These are phyloP conservation scores for Cladosporium sp. DNA, from an alignment of 2,329 filamentous ascomycete species.

Conservation along the genomic window DNA sequence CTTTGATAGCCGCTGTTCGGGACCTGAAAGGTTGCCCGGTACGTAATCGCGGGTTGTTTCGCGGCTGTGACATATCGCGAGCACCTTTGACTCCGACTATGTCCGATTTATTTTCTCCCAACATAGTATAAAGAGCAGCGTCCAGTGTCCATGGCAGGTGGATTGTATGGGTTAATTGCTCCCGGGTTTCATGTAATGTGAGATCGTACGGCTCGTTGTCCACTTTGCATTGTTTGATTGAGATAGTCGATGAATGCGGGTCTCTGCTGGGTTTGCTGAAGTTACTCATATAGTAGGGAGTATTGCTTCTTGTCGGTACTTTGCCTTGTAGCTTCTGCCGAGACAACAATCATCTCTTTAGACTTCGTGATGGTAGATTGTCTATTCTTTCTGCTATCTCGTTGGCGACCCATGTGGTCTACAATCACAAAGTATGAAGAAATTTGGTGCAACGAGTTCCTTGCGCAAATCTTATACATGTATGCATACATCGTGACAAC, in stretches of 20 bases:
- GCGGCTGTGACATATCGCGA: not conserved
- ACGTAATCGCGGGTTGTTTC: not conserved
- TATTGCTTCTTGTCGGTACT: not conserved
- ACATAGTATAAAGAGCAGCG: not conserved
- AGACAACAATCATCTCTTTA: no score
- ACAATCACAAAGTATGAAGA: not conserved
- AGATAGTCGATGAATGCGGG: not conserved
- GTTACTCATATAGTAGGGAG: not conserved
- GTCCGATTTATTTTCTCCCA: not conserved
- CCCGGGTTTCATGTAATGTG: not conserved
- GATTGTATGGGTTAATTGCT: not conserved
- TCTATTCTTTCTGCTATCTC: not conserved
- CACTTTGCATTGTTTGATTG: not conserved
- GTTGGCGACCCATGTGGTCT: not conserved
- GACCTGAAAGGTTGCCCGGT: not conserved
- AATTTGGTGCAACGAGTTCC: not conserved
- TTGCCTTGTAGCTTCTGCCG: no score
- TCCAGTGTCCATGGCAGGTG: not conserved
- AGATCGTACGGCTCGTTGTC: not conserved
- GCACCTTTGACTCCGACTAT: not conserved
- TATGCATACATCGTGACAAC: no score
- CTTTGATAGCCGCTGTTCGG: not conserved
- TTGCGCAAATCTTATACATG: no score
- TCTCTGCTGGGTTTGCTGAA: not conserved
- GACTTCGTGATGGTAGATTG: no score